Evolutionary conservation across 768 basidiomycete species (phyloP).

Genomic region (Mycena kentingensis): DNA sequence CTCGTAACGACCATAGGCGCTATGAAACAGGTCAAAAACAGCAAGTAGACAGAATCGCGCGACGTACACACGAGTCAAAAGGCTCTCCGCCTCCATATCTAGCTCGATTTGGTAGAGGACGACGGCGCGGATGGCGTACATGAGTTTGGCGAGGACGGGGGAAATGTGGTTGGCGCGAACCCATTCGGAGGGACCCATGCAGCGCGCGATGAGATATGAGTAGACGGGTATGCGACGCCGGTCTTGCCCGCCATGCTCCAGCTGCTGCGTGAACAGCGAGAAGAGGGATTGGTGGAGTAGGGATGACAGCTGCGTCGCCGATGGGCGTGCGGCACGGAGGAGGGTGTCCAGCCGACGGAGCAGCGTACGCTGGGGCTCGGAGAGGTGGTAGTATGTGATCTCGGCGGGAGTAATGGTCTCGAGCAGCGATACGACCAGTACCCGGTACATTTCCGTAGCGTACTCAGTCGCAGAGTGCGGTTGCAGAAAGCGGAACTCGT

Average conservation of each 20-base stretch:
- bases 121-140: neutral
- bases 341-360: neutral
- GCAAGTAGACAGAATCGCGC: neutral
- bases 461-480: neutral
- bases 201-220: neutral
- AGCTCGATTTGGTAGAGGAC: neutral
- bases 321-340: neutral
- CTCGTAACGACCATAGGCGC: neutral
- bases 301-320: neutral
- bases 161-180: neutral
- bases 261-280: neutral
- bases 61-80: neutral
- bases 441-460: neutral
- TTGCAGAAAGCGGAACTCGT: neutral
- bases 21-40: neutral
- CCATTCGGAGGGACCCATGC: neutral
- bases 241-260: neutral
- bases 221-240: neutral
- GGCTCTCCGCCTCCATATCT: neutral
- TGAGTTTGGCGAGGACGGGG: conserved; percentile 1
- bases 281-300: neutral
- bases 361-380: neutral
- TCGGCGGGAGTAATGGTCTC: neutral
- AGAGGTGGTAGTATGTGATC: neutral
- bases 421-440: neutral